A percentile compares a stretch with the other conserved stretches of the same genome.
Evolutionary conservation across 1,139 yeast genomes (phyloP).

Genomic region (Barnettozyma hawaiiensis): DNA sequence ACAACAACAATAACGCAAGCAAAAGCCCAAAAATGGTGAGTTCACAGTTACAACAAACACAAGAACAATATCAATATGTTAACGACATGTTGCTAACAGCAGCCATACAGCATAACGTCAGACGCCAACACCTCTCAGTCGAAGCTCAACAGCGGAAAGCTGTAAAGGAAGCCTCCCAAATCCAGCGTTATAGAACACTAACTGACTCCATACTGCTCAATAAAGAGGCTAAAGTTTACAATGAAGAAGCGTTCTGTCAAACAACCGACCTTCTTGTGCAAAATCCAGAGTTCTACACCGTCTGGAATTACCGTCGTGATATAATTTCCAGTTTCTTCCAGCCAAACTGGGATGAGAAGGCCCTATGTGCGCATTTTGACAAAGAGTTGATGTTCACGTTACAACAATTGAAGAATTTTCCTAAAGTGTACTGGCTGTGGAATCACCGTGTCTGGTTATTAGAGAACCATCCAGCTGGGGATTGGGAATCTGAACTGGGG

Average conservation of each 20-base stretch:
- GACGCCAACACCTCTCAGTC: slow-evolving; percentile 50
- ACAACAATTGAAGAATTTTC: slow-evolving; percentile 54
- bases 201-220: slow-evolving; percentile 38
- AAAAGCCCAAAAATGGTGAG: background rate
- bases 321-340: slow-evolving; percentile 39
- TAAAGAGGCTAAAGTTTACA: slow-evolving; percentile 33
- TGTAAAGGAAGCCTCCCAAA: slow-evolving; percentile 48
- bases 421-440: slow-evolving; percentile 97
- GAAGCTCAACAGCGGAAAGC: slow-evolving; percentile 54
- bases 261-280: slow-evolving; percentile 52
- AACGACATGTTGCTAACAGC: background rate
- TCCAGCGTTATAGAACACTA: slow-evolving; percentile 46
- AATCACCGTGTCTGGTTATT: slow-evolving; percentile 86
- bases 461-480: slow-evolving; percentile 43
- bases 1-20: no score
- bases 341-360: slow-evolving; percentile 7
- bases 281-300: slow-evolving; percentile 85
- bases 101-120: slow-evolving; percentile 48
- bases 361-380: slow-evolving; percentile 36
- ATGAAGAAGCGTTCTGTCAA: slow-evolving; percentile 41
- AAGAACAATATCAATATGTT: background rate
- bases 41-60: no score
- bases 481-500: slow-evolving; percentile 66
- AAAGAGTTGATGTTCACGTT: slow-evolving; percentile 60
- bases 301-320: slow-evolving; percentile 88